Evolutionary conservation across 1,284 basidiomycete species (phyloP).

Genomic region (Paramarasmius palmivorus): DNA sequence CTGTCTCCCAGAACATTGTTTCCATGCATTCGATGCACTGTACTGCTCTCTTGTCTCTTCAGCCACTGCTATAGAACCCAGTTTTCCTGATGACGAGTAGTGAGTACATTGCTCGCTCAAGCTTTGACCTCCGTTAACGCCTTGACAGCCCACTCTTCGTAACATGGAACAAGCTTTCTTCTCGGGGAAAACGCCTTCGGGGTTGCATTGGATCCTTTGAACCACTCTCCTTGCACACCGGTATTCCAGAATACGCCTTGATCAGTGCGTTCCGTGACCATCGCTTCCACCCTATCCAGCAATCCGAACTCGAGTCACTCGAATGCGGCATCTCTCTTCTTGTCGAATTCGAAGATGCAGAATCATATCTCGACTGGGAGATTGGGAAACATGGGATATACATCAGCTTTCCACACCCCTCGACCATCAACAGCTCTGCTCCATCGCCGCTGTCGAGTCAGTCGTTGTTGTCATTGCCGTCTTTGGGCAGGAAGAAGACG

Average conservation of each 20-base stretch:
- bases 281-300: constrained; percentile 72
- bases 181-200: constrained; percentile 68
- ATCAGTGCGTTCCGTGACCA: constrained; percentile 79
- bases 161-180: constrained; percentile 85
- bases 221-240: constrained; percentile 72
- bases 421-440: constrained; percentile 46
- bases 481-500: constrained; percentile 51
- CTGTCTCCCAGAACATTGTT: constrained; percentile 76
- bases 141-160: constrained; percentile 87
- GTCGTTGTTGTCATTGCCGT: constrained; percentile 64
- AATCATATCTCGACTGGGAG: constrained; percentile 90
- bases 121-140: background rate
- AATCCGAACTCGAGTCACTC: constrained; percentile 75
- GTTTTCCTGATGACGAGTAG: constrained; percentile 73
- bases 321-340: constrained; percentile 91
- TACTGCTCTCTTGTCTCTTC: constrained; percentile 67
- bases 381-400: constrained; percentile 92
- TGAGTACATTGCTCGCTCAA: constrained; percentile 37
- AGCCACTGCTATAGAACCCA: constrained; percentile 52
- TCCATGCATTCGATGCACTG: constrained; percentile 76
- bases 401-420: constrained; percentile 84
- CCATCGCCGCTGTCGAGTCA: constrained; percentile 64
- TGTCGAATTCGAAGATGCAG: constrained; percentile 88
- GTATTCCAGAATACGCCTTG: constrained; percentile 88
- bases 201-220: constrained; percentile 97